These are phyloP conservation scores for Agrocybe pediades DNA, from an alignment of 768 basidiomycete species.

Conservation along the genomic window DNA sequence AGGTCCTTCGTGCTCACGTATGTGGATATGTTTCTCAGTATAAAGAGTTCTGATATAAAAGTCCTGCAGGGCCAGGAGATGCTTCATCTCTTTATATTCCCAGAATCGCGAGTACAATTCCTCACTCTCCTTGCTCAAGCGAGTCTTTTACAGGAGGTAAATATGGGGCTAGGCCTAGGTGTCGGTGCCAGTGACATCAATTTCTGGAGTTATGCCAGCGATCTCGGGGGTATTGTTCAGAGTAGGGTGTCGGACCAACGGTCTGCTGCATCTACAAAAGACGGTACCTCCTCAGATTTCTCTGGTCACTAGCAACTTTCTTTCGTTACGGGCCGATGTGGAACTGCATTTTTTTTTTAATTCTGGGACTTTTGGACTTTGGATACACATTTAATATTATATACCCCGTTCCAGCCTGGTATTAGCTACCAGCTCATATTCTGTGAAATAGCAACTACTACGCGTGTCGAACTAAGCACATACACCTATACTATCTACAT, in stretches of 20 bases:
- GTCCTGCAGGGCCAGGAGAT: slow-evolving; percentile 53
- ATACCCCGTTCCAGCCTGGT: no score
- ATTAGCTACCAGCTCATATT: no score
- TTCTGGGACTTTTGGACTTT: no score
- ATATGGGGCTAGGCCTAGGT: slow-evolving; percentile 28
- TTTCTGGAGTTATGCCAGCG: slow-evolving; percentile 66
- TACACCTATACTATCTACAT: no score
- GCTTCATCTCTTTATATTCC: slow-evolving; percentile 65
- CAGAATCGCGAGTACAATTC: slow-evolving; percentile 73
- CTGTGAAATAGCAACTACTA: no score
- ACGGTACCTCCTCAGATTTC: neutral
- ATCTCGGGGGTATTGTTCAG: slow-evolving; percentile 8
- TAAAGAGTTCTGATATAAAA: neutral
- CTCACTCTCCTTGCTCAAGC: slow-evolving; percentile 53
- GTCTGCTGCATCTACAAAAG: neutral
- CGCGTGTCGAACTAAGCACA: no score
- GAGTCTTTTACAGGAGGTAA: slow-evolving; percentile 41
- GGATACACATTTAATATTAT: no score
- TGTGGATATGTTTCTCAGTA: slow-evolving; percentile 25
- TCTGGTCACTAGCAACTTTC: no score
- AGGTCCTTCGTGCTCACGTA: slow-evolving; percentile 63
- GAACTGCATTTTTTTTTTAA: no score
- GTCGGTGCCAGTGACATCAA: slow-evolving; percentile 47
- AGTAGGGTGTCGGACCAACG: neutral
- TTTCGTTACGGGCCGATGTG: no score